Evolutionary conservation across 805 yeast genomes (phyloP), one percentile per base, ranked within the genome.

Genomic region (Candida andamanensis): DNA sequence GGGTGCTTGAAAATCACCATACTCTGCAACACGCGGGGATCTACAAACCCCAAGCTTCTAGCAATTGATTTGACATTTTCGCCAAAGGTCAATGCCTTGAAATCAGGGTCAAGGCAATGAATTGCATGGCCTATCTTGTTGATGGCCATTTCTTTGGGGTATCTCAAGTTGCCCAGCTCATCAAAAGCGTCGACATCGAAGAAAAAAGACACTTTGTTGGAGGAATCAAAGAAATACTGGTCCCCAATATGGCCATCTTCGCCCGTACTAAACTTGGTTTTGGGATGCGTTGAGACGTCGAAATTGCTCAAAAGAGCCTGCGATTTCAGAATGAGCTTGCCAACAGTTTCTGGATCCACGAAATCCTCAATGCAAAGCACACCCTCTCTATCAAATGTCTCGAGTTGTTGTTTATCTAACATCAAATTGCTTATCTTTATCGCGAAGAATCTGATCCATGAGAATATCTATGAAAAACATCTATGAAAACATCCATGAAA

Each of bases 1-100:
- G 90, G 86, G 47, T 83, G 90, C 49, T 84, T 84, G 56, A 83
- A 78, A 23, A 84, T 80, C 19, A 80, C 58, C 94, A 84, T 84
- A 39, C 84, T 74, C 50, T 84, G 94, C 24, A 83, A 63, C 1
- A 85, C 82, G 15, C 82, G 58, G 1, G 92, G 86, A 39, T 82
- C 86, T 31, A 60, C 43, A 44, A 70, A 76, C 0, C 72, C 63
- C 29, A 84, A 55, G 30, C 69, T 65, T 5, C 54, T 46, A 9
- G 80, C 81, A 25, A 83, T 73, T 0, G 50, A 67, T 25, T 61
- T 51, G 5, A 80, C 70, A 19, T 72, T 67, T 1, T 52, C 58
- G 34, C 69, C 70, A 22, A 78, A 63, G 0, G 90, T 78, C 16
- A 76, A 52, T 8, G 54, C 41, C 15, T 51, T 51, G 45, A 77